phyloP scores from a whole-genome alignment of 192 early-diverging fungal species.

The Dissophora ornata region DNA sequence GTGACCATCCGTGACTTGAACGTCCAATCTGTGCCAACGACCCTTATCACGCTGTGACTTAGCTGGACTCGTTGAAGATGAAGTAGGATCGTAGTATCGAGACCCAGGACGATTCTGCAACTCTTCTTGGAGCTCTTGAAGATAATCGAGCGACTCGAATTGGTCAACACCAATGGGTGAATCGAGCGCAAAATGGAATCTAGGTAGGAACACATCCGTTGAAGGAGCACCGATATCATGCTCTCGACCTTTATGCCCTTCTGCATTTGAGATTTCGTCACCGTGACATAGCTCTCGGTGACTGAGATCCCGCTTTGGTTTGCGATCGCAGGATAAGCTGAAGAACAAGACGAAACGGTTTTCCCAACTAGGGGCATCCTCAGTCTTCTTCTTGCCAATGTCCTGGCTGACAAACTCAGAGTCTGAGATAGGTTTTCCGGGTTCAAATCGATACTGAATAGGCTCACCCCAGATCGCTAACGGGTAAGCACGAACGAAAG shows the following conservation, averaged over 20 bases:
- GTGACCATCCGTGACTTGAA: conserved; percentile 33
- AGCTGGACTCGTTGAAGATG: background rate
- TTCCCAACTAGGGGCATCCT: conserved; percentile 33
- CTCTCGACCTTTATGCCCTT: background rate
- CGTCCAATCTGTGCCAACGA: conserved; percentile 39
- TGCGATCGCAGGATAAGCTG: conserved; percentile 14
- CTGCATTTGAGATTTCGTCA: background rate
- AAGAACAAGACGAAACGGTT: conserved; percentile 34
- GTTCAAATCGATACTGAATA: conserved; percentile 37
- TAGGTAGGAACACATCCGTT: conserved; percentile 42
- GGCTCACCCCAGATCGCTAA: conserved; percentile 45
- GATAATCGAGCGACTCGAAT: conserved; percentile 32
- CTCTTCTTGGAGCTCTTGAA: conserved; percentile 24
- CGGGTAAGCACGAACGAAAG: conserved; percentile 43
- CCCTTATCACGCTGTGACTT: conserved; percentile 25
- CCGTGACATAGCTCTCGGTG: background rate
- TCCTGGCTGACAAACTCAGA: conserved; percentile 8
- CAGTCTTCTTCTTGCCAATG: conserved; percentile 21
- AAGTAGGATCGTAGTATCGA: background rate
- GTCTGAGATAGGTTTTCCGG: conserved; percentile 26
- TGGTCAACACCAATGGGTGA: conserved; percentile 30
- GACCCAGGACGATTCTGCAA: background rate
- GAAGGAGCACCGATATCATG: background rate
- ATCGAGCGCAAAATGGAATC: conserved; percentile 41
- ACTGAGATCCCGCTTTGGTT: background rate